phyloP scores from a whole-genome alignment of 768 basidiomycete species.

The Astraeus odoratus region DNA sequence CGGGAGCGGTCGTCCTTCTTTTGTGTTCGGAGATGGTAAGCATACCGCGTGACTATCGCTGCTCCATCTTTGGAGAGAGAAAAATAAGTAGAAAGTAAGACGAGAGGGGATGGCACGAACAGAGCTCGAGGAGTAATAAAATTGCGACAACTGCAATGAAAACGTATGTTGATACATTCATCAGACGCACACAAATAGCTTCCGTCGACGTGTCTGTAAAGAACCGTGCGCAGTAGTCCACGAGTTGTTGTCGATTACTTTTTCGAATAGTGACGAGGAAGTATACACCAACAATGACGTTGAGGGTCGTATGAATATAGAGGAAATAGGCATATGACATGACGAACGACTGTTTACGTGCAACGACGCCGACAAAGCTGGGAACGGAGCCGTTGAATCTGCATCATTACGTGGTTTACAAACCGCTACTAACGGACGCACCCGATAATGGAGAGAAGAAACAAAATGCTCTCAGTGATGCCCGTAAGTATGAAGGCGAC shows the following conservation, averaged over 20 bases:
- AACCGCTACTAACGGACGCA: constrained; percentile 16
- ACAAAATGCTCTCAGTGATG: constrained; percentile 47
- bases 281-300: constrained; percentile 44
- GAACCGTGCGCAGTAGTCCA: constrained; percentile 39
- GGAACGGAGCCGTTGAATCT: constrained; percentile 2
- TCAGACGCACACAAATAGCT: constrained; percentile 38
- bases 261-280: constrained; percentile 44
- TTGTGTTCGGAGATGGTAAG: constrained; percentile 44
- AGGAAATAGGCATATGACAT: constrained; percentile 50
- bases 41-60: constrained; percentile 46
- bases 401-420: background rate
- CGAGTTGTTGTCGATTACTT: constrained; percentile 36
- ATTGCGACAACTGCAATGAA: constrained; percentile 38
- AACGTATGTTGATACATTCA: constrained; percentile 37
- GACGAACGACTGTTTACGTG: constrained; percentile 55
- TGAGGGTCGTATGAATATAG: constrained; percentile 51
- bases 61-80: constrained; percentile 38
- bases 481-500: constrained; percentile 44
- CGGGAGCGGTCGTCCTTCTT: constrained; percentile 36
- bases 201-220: constrained; percentile 35
- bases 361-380: constrained; percentile 58
- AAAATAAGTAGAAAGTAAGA: background rate
- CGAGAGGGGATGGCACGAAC: constrained; percentile 31
- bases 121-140: constrained; percentile 48
- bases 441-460: constrained; percentile 52